Conservation (phyloP, 352 stramenopile genomes). For the Phytophthora ramorum region DNA sequence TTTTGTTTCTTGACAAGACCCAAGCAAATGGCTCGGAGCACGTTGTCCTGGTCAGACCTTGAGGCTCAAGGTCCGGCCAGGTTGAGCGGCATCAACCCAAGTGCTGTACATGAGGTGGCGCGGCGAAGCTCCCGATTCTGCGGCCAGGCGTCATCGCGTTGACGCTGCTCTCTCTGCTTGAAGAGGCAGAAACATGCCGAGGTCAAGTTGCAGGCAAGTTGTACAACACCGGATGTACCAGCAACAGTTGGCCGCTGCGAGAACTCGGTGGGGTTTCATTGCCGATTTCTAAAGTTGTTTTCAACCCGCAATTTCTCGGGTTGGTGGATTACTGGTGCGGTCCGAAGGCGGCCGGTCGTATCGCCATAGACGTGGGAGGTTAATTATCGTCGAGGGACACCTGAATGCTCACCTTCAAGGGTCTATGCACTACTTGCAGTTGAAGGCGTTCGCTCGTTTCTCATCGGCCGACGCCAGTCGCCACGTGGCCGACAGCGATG, state of each 20-base stretch:
- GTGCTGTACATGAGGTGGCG: not conserved
- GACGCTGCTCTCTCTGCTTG: constrained; percentile 7
- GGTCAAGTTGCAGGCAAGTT: constrained; percentile 5
- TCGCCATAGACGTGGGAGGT: constrained; percentile 23
- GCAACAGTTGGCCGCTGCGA: constrained; percentile 8
- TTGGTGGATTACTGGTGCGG: not conserved
- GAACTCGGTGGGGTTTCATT: not conserved
- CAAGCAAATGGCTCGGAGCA: constrained; percentile 7
- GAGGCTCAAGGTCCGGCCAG: too few relatives aligned
- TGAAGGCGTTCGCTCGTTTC: constrained; percentile 20
- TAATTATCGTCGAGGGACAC: not conserved
- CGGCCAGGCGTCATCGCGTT: constrained; percentile 6
- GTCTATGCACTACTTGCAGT: constrained; percentile 36
- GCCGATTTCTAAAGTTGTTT: not conserved
- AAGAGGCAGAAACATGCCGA: too few relatives aligned
- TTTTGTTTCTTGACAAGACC: constrained; percentile 16
- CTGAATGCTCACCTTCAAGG: constrained; percentile 23
- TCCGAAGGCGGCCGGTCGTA: not conserved
- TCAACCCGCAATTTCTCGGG: too few relatives aligned
- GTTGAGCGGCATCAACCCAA: too few relatives aligned
- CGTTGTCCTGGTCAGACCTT: too few relatives aligned
- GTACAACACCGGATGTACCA: constrained; percentile 3
- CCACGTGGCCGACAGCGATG: constrained; percentile 6
- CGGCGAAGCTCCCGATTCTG: not conserved
- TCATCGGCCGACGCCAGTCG: constrained; percentile 10